Evolutionary conservation across 1,284 basidiomycete genomes (phyloP), one percentile per base, ranked within the genome.

Genomic region (Psilocybe mexicana): DNA sequence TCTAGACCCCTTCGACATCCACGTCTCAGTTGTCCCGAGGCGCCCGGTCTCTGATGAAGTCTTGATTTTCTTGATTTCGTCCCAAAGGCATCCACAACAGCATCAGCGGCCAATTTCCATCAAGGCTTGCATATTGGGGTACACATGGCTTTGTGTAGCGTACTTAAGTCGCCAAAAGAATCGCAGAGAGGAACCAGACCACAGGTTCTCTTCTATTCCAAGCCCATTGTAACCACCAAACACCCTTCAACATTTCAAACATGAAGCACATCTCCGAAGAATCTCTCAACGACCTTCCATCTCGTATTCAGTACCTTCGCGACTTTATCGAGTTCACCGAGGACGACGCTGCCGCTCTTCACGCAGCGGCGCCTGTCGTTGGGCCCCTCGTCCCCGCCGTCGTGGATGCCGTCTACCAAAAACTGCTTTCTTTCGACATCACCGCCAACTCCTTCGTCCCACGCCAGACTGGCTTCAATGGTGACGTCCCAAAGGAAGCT

Each of bases 361-460:
- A 73, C 44, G 72, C 77, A 42, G 72, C 79, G 1, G 71, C 70
- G 24, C 73, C 75, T 0, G 60, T 73, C 14, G 71, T 82, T 10
- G 73, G 75, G 25, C 76, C 74, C 0, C 67, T 78, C 28, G 77
- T 80, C 18, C 77, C 79, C 0, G 54, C 65, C 12, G 67, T 80
- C 28, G 76, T 82, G 38, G 79, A 82, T 61, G 66, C 70, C 6
- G 72, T 81, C 53, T 81, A 82, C 60, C 70, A 72, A 36, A 82
- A 80, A 61, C 70, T 81, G 6, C 72, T 81, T 52, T 74, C 76
- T 57, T 81, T 79, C 62, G 76, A 77, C 54, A 76, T 81, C 56
- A 82, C 79, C 23, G 75, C 78, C 61, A 74, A 78, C 64, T 72
- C 73, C 18, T 70, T 72, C 52, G 62, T 72, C 2, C 70, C 69